Conservation (phyloP, 169 alveolate species). For the Ichthyophthirius multifiliis region DNA sequence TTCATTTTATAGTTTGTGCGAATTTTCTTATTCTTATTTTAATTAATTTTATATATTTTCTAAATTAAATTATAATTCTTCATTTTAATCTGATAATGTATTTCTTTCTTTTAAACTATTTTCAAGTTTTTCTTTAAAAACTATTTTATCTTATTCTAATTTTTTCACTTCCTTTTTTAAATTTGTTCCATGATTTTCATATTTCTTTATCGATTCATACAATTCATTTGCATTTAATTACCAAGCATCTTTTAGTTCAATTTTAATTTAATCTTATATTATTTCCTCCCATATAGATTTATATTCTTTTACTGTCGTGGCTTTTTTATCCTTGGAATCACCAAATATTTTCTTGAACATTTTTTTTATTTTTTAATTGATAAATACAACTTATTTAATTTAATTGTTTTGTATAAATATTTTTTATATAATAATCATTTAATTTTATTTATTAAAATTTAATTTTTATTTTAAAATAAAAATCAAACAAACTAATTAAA, state of each 20-base stretch:
- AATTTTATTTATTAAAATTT: no score
- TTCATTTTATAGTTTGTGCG: neutral
- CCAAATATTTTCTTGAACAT: no score
- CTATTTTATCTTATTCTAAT: neutral
- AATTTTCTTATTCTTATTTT: neutral
- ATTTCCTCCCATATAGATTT: constrained; percentile 2
- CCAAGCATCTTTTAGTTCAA: neutral
- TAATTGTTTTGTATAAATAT: no score
- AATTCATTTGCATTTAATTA: neutral
- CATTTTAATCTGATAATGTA: neutral
- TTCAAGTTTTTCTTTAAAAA: neutral
- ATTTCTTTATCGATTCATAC: neutral
- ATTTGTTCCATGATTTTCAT: neutral
- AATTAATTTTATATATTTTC: neutral
- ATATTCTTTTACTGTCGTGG: no score
- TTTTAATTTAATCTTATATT: neutral
- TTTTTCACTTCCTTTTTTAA: neutral
- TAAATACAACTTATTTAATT: no score
- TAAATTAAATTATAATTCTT: neutral
- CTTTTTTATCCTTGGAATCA: no score
- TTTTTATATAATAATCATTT: no score
- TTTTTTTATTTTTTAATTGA: no score
- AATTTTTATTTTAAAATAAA: no score
- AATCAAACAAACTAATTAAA: no score
- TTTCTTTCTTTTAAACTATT: neutral